Evolutionary conservation across 495 filamentous ascomycete genomes (phyloP).

Genomic region (Hyaloscypha bicolor): DNA sequence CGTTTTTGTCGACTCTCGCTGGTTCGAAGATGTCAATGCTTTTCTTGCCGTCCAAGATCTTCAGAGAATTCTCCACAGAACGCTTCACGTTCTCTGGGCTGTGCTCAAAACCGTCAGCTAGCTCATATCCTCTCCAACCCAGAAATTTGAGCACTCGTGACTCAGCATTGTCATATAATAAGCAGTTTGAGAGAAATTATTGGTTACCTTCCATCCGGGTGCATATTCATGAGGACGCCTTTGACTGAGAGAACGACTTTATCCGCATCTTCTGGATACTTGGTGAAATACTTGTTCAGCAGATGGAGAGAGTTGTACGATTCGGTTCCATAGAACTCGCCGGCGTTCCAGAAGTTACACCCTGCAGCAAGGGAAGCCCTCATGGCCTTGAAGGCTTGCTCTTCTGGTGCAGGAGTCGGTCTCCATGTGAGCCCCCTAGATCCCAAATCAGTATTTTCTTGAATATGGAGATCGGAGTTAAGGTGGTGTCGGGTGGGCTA

Average conservation of each 20-base stretch:
- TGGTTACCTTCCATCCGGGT: constrained; percentile 38
- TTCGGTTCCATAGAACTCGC: constrained; percentile 77
- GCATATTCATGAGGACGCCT: constrained; percentile 44
- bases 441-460: background rate
- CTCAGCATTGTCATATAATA: background rate
- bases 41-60: constrained; percentile 70
- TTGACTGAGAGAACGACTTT: constrained; percentile 70
- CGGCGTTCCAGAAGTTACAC: constrained; percentile 79
- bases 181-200: background rate
- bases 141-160: background rate
- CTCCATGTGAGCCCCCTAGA: constrained; percentile 73
- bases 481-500: background rate
- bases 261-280: constrained; percentile 67
- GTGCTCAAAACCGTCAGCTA: background rate
- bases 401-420: constrained; percentile 53
- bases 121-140: background rate
- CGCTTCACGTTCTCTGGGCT: constrained; percentile 63
- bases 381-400: constrained; percentile 69
- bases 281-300: constrained; percentile 65
- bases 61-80: constrained; percentile 68
- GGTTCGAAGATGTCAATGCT: constrained; percentile 81
- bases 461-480: background rate
- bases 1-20: constrained; percentile 69
- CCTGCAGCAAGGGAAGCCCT: constrained; percentile 66
- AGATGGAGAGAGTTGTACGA: constrained; percentile 64